Evolutionary conservation across 805 yeast genomes (phyloP).

Genomic region (Myxozyma sirexii): DNA sequence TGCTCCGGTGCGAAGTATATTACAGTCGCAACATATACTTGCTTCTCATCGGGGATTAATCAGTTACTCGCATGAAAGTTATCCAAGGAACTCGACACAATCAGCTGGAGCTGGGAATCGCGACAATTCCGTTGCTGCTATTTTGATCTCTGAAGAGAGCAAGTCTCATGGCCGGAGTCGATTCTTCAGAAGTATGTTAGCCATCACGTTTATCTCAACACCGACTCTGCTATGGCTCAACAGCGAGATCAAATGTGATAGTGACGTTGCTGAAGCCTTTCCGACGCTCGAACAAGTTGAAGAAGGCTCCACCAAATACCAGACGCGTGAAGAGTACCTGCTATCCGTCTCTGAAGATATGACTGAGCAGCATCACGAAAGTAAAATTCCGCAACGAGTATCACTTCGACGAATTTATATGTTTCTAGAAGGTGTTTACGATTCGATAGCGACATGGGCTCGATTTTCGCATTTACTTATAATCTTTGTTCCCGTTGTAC

Average conservation of each 20-base stretch:
- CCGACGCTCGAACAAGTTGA: constrained; percentile 22
- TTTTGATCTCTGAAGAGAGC: background rate
- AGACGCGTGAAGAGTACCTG: constrained; percentile 29
- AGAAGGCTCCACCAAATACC: constrained; percentile 1
- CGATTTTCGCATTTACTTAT: constrained; percentile 69
- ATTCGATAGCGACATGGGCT: constrained; percentile 51
- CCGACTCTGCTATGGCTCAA: background rate
- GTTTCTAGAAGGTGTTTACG: background rate
- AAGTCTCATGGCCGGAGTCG: background rate
- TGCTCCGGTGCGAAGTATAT: background rate
- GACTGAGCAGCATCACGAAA: constrained; percentile 1
- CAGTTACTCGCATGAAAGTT: background rate
- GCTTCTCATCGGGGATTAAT: background rate
- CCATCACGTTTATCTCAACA: background rate
- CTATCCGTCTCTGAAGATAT: constrained; percentile 19
- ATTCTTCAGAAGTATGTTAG: background rate
- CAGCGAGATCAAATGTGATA: constrained; percentile 5
- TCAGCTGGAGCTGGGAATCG: background rate
- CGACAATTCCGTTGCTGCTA: background rate
- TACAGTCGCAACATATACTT: background rate
- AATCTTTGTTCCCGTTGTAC: constrained; percentile 70
- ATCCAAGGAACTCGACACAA: background rate
- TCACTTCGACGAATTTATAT: background rate
- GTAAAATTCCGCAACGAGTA: background rate
- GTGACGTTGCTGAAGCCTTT: background rate